Conservation (phyloP, 2,329 filamentous ascomycete genomes). For the Alternaria metachromatica region DNA sequence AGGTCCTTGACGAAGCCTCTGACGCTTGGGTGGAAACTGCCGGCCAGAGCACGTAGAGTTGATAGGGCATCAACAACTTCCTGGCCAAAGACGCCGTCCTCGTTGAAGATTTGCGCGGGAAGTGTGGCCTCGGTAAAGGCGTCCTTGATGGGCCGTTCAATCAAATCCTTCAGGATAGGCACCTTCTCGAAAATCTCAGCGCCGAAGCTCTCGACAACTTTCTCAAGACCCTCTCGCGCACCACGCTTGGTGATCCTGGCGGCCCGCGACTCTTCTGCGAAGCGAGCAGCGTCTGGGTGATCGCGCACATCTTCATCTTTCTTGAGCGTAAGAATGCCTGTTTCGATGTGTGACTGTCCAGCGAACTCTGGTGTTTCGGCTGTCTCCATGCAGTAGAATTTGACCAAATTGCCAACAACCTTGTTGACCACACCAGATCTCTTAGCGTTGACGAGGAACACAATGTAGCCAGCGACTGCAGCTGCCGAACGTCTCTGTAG, state of each 20-base stretch:
- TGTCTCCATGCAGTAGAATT: constrained; percentile 97
- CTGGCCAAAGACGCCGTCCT: constrained; percentile 80
- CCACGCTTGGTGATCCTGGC: constrained; percentile 90
- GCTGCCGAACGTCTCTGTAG: constrained; percentile 85
- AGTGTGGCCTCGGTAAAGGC: constrained; percentile 74
- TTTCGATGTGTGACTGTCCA: constrained; percentile 77
- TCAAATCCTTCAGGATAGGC: constrained; percentile 79
- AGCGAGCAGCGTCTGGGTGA: constrained; percentile 87
- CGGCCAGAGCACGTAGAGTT: constrained; percentile 87
- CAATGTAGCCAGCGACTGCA: constrained; percentile 84
- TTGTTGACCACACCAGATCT: constrained; percentile 90
- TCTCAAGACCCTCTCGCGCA: constrained; percentile 92
- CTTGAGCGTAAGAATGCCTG: constrained; percentile 86
- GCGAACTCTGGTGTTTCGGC: constrained; percentile 96
- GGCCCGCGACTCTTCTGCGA: constrained; percentile 85
- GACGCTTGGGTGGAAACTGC: constrained; percentile 79
- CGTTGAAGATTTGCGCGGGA: constrained; percentile 74
- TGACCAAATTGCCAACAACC: constrained; percentile 92
- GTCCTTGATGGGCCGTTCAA: constrained; percentile 78
- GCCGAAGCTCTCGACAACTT: constrained; percentile 81
- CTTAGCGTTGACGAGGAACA: constrained; percentile 79
- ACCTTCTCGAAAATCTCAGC: constrained; percentile 78
- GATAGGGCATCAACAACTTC: constrained; percentile 94
- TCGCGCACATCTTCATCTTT: constrained; percentile 97
- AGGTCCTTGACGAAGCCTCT: constrained; percentile 82